Conservation (phyloP, 73 alveolate species). For the Urostyla sp. region DNA sequence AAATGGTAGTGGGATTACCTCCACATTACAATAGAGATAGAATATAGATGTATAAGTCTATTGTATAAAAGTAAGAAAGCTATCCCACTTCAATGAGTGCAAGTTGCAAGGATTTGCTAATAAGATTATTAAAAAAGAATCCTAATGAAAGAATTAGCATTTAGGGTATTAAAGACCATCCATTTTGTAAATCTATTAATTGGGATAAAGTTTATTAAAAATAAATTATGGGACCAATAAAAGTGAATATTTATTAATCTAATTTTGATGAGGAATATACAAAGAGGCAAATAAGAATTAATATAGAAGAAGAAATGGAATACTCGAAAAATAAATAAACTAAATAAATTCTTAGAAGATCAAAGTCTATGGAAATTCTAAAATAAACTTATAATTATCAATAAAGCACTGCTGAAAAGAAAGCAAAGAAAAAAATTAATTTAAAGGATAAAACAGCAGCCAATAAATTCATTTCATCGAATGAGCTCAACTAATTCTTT, state of each 20-base stretch:
- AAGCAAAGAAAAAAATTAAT: not conserved
- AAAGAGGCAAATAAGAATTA: not conserved
- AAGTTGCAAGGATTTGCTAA: not conserved
- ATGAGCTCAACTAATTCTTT: too few species aligned
- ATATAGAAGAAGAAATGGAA: slow-evolving; percentile 22
- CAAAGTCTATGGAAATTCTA: not conserved
- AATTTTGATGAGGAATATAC: slow-evolving; percentile 37
- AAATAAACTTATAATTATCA: not conserved
- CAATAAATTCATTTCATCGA: not conserved
- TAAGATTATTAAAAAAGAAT: slow-evolving; percentile 2
- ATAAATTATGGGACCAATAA: not conserved
- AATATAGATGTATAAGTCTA: slow-evolving; percentile 4
- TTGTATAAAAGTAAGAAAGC: not conserved
- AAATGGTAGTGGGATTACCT: slow-evolving; percentile 63
- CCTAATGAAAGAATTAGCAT: slow-evolving; percentile 6
- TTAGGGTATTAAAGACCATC: slow-evolving; percentile 11
- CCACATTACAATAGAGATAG: slow-evolving; percentile 58
- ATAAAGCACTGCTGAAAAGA: not conserved
- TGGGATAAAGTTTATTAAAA: slow-evolving; percentile 17
- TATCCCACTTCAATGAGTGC: not conserved
- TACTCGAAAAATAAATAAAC: not conserved
- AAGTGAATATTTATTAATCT: slow-evolving; percentile 5
- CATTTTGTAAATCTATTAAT: slow-evolving; percentile 26
- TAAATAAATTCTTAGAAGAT: slow-evolving; percentile 8
- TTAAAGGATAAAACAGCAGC: not conserved